A percentile compares a stretch with the other conserved stretches of the same genome.
Conservation (phyloP, 768 basidiomycete species). For the Auricularia heimuer region DNA sequence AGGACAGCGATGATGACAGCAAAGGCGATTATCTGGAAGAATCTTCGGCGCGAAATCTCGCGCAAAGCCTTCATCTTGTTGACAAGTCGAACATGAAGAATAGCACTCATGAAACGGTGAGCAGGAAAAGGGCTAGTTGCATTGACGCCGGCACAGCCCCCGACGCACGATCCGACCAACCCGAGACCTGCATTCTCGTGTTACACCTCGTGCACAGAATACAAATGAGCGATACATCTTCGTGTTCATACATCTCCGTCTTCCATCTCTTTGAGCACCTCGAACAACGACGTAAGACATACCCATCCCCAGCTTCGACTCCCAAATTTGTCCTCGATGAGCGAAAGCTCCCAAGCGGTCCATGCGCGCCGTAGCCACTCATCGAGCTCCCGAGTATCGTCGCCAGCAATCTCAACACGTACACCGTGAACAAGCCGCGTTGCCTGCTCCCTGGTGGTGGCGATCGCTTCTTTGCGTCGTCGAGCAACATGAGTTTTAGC, state of each 20-base stretch:
- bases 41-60: neutral
- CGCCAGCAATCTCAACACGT: constrained; percentile 40
- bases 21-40: neutral
- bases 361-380: constrained; percentile 40
- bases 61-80: neutral
- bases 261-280: constrained; percentile 25
- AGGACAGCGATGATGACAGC: neutral
- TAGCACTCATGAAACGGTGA: neutral
- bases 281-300: constrained; percentile 47
- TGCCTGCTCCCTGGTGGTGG: constrained; percentile 46
- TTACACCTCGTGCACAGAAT: neutral
- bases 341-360: constrained; percentile 44
- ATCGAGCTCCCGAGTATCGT: constrained; percentile 30
- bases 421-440: constrained; percentile 40
- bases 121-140: neutral
- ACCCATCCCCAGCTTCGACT: constrained; percentile 56
- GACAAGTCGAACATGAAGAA: neutral
- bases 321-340: constrained; percentile 33
- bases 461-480: constrained; percentile 38
- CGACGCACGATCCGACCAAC: neutral
- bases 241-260: neutral
- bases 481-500: constrained; percentile 52
- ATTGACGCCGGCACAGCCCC: neutral
- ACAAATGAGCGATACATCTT: neutral
- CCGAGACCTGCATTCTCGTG: neutral